Evolutionary conservation across 163 green algal species (phyloP).

Genomic region (Volvox carteri): DNA sequence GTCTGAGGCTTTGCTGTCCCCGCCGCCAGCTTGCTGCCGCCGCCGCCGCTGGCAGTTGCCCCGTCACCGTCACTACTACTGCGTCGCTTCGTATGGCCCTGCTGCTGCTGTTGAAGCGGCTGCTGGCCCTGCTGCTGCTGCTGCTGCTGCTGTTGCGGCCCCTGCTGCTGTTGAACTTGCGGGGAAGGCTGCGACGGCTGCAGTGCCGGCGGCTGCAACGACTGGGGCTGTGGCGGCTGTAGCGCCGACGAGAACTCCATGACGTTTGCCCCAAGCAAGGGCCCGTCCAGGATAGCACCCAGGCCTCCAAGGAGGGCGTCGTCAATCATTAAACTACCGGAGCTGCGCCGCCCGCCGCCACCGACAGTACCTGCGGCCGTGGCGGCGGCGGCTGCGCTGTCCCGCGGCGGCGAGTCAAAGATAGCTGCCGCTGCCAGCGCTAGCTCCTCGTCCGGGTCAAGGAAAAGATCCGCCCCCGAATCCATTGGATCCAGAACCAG

Average conservation of each 20-base stretch:
- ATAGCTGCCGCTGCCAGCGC: conserved; percentile 49
- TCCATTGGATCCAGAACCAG: conserved; percentile 17
- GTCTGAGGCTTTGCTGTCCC: not conserved
- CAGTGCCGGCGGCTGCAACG: not conserved
- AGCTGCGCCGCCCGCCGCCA: not conserved
- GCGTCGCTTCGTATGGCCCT: not conserved
- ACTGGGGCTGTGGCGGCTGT: not conserved
- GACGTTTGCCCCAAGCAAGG: not conserved
- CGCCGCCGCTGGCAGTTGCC: conserved; percentile 2
- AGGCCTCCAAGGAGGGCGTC: conserved; percentile 26
- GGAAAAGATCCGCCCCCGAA: not conserved
- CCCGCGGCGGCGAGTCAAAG: conserved; percentile 14
- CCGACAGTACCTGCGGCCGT: not conserved
- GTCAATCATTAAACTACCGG: conserved; percentile 37
- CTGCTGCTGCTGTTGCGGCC: too few species aligned
- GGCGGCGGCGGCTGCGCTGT: not conserved
- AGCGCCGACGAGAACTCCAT: not conserved
- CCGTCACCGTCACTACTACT: not conserved
- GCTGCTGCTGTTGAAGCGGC: not conserved
- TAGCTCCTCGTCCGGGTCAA: conserved; percentile 49
- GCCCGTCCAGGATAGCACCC: conserved; percentile 10
- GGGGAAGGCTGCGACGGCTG: too few species aligned
- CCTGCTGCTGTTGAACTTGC: too few species aligned
- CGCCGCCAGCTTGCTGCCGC: not conserved
- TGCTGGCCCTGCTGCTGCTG: too few species aligned